These are phyloP conservation scores for Geosmithia flava DNA, from an alignment of 2,329 filamentous ascomycete genomes.

Conservation along the genomic window DNA sequence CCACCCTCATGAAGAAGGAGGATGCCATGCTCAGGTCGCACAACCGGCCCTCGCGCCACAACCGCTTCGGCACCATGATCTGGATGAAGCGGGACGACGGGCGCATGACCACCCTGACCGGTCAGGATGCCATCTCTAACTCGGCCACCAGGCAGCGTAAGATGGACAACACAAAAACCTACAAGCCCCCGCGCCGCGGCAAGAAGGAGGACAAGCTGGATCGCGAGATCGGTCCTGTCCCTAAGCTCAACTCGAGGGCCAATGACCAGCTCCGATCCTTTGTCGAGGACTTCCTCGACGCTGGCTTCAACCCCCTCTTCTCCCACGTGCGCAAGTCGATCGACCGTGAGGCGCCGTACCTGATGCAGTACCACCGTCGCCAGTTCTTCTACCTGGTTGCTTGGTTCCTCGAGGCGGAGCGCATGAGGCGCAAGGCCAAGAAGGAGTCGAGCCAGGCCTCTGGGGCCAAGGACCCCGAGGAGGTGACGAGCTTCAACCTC, in stretches of 20 bases:
- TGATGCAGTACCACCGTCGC: constrained; percentile 62
- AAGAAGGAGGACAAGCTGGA: constrained; percentile 50
- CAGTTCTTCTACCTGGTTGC: constrained; percentile 89
- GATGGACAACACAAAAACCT: constrained; percentile 85
- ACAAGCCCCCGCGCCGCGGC: constrained; percentile 62
- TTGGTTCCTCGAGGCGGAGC: constrained; percentile 87
- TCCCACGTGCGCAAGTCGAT: constrained; percentile 77
- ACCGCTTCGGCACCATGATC: constrained; percentile 92
- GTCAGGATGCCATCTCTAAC: constrained; percentile 72
- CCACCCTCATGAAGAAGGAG: constrained; percentile 67
- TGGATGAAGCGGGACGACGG: constrained; percentile 85
- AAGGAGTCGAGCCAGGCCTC: constrained; percentile 23
- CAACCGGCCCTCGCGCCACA: constrained; percentile 74
- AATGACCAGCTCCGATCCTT: constrained; percentile 68
- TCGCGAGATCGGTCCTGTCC: constrained; percentile 65
- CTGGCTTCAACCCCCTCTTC: constrained; percentile 88
- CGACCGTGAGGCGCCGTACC: constrained; percentile 75
- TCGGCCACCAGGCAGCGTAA: constrained; percentile 64
- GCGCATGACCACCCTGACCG: constrained; percentile 76
- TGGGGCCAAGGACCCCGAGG: constrained; percentile 21
- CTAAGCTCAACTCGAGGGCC: constrained; percentile 59
- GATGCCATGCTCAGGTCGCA: constrained; percentile 69
- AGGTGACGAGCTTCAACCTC: constrained; percentile 68
- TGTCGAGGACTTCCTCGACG: constrained; percentile 87
- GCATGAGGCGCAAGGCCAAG: constrained; percentile 52